These are phyloP conservation scores for Malassezia arunalokei DNA, from an alignment of 1,284 basidiomycete species.

Conservation along the genomic window DNA sequence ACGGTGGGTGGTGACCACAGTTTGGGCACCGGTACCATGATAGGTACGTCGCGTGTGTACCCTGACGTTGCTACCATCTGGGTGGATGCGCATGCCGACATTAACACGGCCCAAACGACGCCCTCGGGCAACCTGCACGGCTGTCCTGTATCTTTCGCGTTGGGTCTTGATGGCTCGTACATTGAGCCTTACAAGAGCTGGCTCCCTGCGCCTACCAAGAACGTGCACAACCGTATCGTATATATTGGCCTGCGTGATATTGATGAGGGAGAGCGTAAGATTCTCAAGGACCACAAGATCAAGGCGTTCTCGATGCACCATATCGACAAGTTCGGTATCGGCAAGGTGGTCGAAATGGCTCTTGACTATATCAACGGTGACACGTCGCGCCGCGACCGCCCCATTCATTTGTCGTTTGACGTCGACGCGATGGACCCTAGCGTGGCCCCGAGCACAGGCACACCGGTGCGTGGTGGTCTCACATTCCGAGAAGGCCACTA, in stretches of 20 bases:
- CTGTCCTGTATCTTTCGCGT: slow-evolving; percentile 89
- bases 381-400: slow-evolving; percentile 54
- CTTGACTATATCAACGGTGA: slow-evolving; percentile 70
- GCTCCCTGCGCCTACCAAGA: slow-evolving; percentile 46
- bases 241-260: slow-evolving; percentile 95
- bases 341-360: slow-evolving; percentile 73
- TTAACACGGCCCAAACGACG: slow-evolving; percentile 80
- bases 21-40: slow-evolving; percentile 50
- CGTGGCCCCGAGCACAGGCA: slow-evolving; percentile 89
- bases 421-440: slow-evolving; percentile 74
- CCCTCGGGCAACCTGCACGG: slow-evolving; percentile 87
- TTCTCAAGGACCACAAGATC: slow-evolving; percentile 73
- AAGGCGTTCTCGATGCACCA: slow-evolving; percentile 97
- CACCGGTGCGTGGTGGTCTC: slow-evolving; percentile 82
- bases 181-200: slow-evolving; percentile 41
- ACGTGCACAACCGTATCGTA: slow-evolving; percentile 60
- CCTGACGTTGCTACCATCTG: slow-evolving; percentile 72
- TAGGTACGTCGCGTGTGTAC: slow-evolving; percentile 48
- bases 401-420: slow-evolving; percentile 92
- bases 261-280: slow-evolving; percentile 75
- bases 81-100: slow-evolving; percentile 63
- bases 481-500: slow-evolving; percentile 89
- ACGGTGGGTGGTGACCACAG: slow-evolving; percentile 96
- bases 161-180: slow-evolving; percentile 44
- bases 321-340: slow-evolving; percentile 91